Conservation (phyloP, 1,284 basidiomycete genomes). For the Pascua guehoae region DNA sequence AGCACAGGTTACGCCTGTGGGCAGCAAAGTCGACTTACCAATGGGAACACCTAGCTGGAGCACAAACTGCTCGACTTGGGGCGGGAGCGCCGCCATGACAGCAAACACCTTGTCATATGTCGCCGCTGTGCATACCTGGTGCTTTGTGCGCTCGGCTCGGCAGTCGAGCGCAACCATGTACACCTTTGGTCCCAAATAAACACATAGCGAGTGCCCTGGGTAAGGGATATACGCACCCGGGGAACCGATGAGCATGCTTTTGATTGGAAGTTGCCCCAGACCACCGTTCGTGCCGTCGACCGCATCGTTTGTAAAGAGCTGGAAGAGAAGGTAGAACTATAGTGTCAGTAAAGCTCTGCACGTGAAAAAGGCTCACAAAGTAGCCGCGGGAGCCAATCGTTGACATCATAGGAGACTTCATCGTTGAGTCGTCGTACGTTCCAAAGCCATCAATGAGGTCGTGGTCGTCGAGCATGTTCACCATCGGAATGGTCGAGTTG, state of each 20-base stretch:
- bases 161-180: constrained; percentile 77
- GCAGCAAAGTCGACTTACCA: constrained; percentile 11
- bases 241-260: constrained; percentile 68
- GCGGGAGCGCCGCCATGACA: constrained; percentile 59
- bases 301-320: constrained; percentile 75
- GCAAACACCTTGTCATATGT: constrained; percentile 73
- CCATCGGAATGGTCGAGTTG: constrained; percentile 78
- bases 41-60: constrained; percentile 65
- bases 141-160: constrained; percentile 78
- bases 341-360: neutral
- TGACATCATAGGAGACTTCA: constrained; percentile 71
- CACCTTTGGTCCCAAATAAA: constrained; percentile 56
- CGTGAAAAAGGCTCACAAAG: constrained; percentile 52
- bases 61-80: constrained; percentile 70
- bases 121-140: constrained; percentile 67
- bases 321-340: constrained; percentile 75
- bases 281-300: constrained; percentile 67
- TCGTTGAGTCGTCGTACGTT: constrained; percentile 71
- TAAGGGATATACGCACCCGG: constrained; percentile 70
- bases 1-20: constrained; percentile 58
- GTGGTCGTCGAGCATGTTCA: constrained; percentile 61
- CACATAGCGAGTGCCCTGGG: constrained; percentile 76
- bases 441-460: constrained; percentile 84
- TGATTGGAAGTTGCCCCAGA: constrained; percentile 60
- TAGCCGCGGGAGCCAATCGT: constrained; percentile 68